phyloP scores from a whole-genome alignment of 225 moss, liverwort and hornwort species.

The Thuidium tamariscinum region DNA sequence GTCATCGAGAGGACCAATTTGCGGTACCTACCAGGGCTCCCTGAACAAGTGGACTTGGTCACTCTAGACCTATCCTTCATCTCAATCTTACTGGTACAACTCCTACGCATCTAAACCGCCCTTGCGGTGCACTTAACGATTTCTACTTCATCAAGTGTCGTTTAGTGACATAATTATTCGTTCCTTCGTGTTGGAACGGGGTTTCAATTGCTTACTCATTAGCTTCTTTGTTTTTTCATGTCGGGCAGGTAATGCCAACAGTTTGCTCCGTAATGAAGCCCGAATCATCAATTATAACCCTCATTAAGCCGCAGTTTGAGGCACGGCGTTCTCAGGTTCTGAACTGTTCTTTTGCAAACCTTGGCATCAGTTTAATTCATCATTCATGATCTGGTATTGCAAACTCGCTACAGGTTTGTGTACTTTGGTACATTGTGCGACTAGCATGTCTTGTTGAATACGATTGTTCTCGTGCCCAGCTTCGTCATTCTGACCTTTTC shows the following conservation, averaged over 20 bases:
- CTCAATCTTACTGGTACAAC: slow-evolving; percentile 64
- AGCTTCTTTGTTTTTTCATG: background rate
- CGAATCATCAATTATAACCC: slow-evolving; percentile 61
- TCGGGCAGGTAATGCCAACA: slow-evolving; percentile 67
- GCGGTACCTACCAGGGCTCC: slow-evolving; percentile 73
- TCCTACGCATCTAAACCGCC: background rate
- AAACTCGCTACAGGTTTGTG: background rate
- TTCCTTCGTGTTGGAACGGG: background rate
- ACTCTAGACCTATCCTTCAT: slow-evolving; percentile 94
- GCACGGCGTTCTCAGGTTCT: slow-evolving; percentile 69
- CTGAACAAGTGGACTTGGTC: slow-evolving; percentile 81
- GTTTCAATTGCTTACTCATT: background rate
- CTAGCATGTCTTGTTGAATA: background rate
- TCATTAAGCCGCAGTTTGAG: slow-evolving; percentile 97
- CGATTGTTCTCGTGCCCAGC: background rate
- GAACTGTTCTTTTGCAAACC: background rate
- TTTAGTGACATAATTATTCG: background rate
- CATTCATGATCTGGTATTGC: background rate
- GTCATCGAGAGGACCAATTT: slow-evolving; percentile 95
- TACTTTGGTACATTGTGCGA: background rate
- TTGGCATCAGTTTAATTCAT: background rate
- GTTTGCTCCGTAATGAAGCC: slow-evolving; percentile 78
- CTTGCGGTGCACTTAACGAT: background rate
- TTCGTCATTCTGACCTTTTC: background rate
- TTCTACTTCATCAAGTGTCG: background rate